phyloP scores from a whole-genome alignment of 2,329 filamentous ascomycete species.

The Venturia asperata region DNA sequence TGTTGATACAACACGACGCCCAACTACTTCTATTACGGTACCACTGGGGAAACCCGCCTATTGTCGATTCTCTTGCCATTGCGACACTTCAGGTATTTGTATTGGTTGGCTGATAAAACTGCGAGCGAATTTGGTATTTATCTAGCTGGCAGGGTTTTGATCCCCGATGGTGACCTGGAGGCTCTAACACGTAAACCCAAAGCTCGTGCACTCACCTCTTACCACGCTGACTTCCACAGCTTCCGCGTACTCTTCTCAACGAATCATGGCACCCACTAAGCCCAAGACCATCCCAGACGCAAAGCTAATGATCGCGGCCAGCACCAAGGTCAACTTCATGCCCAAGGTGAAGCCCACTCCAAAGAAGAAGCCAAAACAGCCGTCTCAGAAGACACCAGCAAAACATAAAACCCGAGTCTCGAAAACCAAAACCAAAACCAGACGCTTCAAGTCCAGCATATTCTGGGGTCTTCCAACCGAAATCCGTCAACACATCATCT shows the following conservation, averaged over 20 bases:
- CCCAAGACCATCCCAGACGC: not conserved
- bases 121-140: too few species aligned
- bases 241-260: not conserved
- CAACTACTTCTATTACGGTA: too few species aligned
- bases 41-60: too few species aligned
- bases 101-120: too few species aligned
- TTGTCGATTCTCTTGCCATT: too few species aligned
- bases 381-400: not conserved
- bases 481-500: not conserved
- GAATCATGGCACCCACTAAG: not conserved
- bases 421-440: not conserved
- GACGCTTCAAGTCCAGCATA: not conserved
- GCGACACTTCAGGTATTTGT: too few species aligned
- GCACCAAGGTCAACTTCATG: not conserved
- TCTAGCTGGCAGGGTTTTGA: too few species aligned
- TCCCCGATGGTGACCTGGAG: too few species aligned
- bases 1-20: too few species aligned
- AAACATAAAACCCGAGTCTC: not conserved
- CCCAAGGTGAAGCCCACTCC: not conserved
- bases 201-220: too few species aligned
- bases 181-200: too few species aligned
- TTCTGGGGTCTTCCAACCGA: slow-evolving; percentile 7
- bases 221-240: not conserved
- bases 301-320: not conserved
- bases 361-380: not conserved